Conservation (phyloP, 345 rosid genomes). For the Ceriops decandra region DNA sequence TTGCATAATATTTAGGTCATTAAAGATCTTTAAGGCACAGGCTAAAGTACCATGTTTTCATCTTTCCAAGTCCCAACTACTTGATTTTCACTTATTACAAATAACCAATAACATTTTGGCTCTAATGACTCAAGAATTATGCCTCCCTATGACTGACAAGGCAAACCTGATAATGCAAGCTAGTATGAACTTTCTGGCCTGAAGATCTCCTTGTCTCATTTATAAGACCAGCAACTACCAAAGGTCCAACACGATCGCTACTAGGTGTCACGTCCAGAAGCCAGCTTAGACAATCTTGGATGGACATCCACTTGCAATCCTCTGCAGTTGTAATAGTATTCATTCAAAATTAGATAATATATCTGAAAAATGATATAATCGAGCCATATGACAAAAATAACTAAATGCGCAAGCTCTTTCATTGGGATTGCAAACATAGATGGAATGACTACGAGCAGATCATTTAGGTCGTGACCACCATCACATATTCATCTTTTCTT, state of each 20-base stretch:
- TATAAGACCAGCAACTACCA: conserved; percentile 47
- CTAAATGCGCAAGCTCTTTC: background rate
- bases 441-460: background rate
- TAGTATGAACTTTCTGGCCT: conserved; percentile 34
- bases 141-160: background rate
- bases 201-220: conserved; percentile 38
- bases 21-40: too few species aligned
- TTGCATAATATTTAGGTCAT: too few species aligned
- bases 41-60: too few species aligned
- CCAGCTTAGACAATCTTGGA: conserved; percentile 46
- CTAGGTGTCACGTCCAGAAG: conserved; percentile 53
- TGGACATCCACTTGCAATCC: conserved; percentile 60
- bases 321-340: conserved; percentile 35
- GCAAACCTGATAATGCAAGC: conserved; percentile 58
- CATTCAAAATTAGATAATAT: background rate
- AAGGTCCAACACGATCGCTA: conserved; percentile 63
- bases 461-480: background rate
- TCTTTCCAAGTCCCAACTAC: background rate
- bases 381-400: background rate
- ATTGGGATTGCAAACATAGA: background rate
- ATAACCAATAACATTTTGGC: background rate
- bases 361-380: background rate
- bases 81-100: background rate
- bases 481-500: background rate
- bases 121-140: too few species aligned